Conservation (phyloP, 257 asterid species). For the Scutellaria barbata region DNA sequence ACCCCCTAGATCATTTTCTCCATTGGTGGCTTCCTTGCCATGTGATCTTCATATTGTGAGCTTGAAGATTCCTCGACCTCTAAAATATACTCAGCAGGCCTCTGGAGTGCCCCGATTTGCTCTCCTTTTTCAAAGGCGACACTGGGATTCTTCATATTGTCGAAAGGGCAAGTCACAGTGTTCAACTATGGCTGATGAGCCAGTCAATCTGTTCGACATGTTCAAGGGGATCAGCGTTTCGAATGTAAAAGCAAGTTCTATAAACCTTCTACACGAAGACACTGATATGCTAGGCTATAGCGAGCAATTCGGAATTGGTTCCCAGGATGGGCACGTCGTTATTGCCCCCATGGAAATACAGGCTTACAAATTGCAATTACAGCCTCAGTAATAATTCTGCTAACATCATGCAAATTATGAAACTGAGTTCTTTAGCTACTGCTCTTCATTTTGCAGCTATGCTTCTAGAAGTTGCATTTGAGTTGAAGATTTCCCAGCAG, state of each 20-base stretch:
- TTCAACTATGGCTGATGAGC: constrained; percentile 69
- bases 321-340: constrained; percentile 83
- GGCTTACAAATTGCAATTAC: constrained; percentile 79
- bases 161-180: constrained; percentile 73
- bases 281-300: constrained; percentile 78
- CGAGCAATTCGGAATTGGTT: constrained; percentile 72
- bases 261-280: constrained; percentile 83
- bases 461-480: background rate
- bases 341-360: constrained; percentile 97
- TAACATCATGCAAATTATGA: background rate
- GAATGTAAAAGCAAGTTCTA: constrained; percentile 68
- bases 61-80: constrained; percentile 87
- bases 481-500: constrained; percentile 15
- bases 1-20: constrained; percentile 93
- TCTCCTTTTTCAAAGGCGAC: constrained; percentile 67
- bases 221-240: constrained; percentile 70
- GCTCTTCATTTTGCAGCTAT: constrained; percentile 22
- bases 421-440: constrained; percentile 18
- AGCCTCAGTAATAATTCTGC: constrained; percentile 46
- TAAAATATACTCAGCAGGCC: constrained; percentile 67
- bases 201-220: constrained; percentile 73
- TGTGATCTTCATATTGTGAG: constrained; percentile 91
- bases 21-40: constrained; percentile 72
- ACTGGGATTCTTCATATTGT: constrained; percentile 78
- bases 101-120: constrained; percentile 65